Percentiles rank a stretch among this genome's conserved stretches.
Conservation (phyloP, 495 filamentous ascomycete genomes). For the Wilcoxina mikolae region DNA sequence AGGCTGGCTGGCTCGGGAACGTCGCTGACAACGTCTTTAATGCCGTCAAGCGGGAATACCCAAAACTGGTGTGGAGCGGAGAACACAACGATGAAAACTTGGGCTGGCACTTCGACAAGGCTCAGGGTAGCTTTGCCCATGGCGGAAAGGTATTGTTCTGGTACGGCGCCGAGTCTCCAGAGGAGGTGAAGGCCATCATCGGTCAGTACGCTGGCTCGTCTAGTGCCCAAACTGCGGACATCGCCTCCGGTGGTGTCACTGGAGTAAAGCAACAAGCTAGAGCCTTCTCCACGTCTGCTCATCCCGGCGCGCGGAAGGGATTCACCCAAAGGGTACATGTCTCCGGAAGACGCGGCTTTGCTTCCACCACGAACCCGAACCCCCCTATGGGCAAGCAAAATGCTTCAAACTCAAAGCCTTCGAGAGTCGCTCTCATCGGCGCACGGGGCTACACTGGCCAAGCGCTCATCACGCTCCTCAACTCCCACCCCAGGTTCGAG, state of each 20-base stretch:
- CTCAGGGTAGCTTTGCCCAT: slow-evolving; percentile 72
- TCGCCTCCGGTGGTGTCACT: slow-evolving; percentile 34
- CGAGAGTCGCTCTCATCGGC: slow-evolving; percentile 81
- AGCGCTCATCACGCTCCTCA: slow-evolving; percentile 77
- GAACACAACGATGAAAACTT: slow-evolving; percentile 94
- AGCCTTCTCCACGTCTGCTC: slow-evolving; percentile 45
- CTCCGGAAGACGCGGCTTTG: slow-evolving; percentile 35
- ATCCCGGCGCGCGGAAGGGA: slow-evolving; percentile 18
- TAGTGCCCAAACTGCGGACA: slow-evolving; percentile 43
- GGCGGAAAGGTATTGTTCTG: slow-evolving; percentile 90
- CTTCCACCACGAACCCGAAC: slow-evolving; percentile 83
- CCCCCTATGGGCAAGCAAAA: slow-evolving; percentile 92
- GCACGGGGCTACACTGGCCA: slow-evolving; percentile 94
- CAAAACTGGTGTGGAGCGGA: slow-evolving; percentile 91
- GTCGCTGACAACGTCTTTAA: slow-evolving; percentile 96
- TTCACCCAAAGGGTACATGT: slow-evolving; percentile 10
- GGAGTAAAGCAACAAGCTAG: slow-evolving; percentile 44
- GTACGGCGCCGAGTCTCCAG: slow-evolving; percentile 77
- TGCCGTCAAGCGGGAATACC: slow-evolving; percentile 79
- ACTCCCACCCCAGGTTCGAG: slow-evolving; percentile 86
- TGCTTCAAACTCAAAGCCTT: slow-evolving; percentile 62
- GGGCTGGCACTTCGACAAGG: slow-evolving; percentile 97
- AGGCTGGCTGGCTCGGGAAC: slow-evolving; percentile 88
- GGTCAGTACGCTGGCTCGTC: slow-evolving; percentile 66
- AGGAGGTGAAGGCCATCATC: slow-evolving; percentile 76